Evolutionary conservation across 2,329 filamentous ascomycete species (phyloP), one percentile per base, ranked within the genome.

Genomic region (Cladophialophora bantiana): DNA sequence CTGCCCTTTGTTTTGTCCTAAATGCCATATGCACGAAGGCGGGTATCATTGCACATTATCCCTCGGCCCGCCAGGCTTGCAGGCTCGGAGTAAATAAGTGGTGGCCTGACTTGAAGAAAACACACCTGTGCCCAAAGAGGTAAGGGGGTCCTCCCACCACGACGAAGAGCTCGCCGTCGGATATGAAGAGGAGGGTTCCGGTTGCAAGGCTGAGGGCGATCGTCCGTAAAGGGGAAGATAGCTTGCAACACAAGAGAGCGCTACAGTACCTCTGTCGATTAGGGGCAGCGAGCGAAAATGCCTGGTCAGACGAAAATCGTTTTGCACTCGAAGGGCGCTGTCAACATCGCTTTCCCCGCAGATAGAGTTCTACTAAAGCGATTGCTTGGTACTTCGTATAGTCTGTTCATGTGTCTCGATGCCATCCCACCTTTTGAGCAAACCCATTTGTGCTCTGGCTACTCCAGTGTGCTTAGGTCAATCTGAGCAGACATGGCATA

Each of bases 401-500:
- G 26, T 26, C 26, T 26, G 26, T 26, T 26, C 26, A 26, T 26
- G 3, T 26, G 26, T 26, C 26, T 26, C 26, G 40, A 42, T 42
- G n/a, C 15, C 15, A n/a, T 53, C 18, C 20, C 20, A 53, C 50
- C 26, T 53, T 18, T 34, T n/a, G 20, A 32, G 9, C 50, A 53
- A 53, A 31, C 2, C 15, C 4, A 18, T 34, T 13, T 31, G 52
- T 13, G 13, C 9, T 56, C 38, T 55, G 15, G 10, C 10, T 40
- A n/a, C 13, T 18, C 10, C 26, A 9, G 15, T 35, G n/a, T 12
- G 4, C 31, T 12, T 38, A 3, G 6, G 26, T 5, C 7, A 7
- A 12, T 20, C 13, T 31, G 7, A 13, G 9, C 15, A 20, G 4
- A 60, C 31, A 69, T 71, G 69, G 67, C 67, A 2, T 71, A 69